Base-by-base conservation (phyloP, 2,329 filamentous ascomycete species). In the Monosporascus sp. region DNA sequence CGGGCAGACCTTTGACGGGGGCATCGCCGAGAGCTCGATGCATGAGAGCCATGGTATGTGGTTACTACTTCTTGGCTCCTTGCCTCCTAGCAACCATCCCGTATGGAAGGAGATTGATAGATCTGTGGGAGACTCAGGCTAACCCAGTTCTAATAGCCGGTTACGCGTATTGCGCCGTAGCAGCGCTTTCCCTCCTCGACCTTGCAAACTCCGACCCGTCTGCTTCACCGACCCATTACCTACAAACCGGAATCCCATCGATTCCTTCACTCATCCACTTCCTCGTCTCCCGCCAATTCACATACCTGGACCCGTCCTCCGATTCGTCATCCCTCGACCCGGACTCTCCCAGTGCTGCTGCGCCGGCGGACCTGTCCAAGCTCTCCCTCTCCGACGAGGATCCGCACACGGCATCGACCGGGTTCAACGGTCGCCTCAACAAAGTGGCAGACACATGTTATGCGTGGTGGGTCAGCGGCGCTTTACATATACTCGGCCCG, bases 391-490 rank as follows among this genome's bases (percentile, higher is more conserved):
- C 68, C 11, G 64, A 69, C 20, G 53, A 35, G 11, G 31, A 35
- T 11, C 31, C 31, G 56, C 25, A 50, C 57, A 8, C 48, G 47
- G 1, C 43, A 24, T 6, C 5, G 54, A 70, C 73, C 1, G 94
- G 92, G 9, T 91, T 95, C 72, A 96, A 95, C 64, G 94, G 94
- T 25, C 84, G 94, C 48, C 85, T 83, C 67, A 97, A 96, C 74
- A 99, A 99, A 70, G 80, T 86, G 47, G 88, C 89, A 9, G 94
- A 99, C 71, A 97, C 94, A 0, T 99, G 94, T 72, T 99, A 99
- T 70, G 87, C 84, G 22, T 99, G 93, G 77, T 99, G 94, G 94
- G 90, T 89, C 0, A 79, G 80, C 4, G 90, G 83, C 2, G 83
- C 90, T 1, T 66, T 83, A 1, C 56, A 86, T 75, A 82, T 88